Percentiles rank a stretch among this genome's conserved stretches.
phyloP scores from a whole-genome alignment of 2,329 filamentous ascomycete genomes.

The Hypoxylon sp. region DNA sequence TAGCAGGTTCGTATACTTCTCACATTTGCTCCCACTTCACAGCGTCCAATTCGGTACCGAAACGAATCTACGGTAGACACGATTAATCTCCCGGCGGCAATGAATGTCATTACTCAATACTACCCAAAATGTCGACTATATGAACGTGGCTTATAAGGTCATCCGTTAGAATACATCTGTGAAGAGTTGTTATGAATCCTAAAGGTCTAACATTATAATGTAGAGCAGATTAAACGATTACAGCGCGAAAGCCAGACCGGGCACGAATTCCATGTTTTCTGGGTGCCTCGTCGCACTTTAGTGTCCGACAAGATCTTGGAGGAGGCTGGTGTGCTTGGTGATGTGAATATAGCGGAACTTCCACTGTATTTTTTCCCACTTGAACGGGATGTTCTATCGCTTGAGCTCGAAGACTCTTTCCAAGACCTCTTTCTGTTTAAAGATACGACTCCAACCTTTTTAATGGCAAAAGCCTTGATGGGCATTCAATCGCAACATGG shows the following conservation, averaged over 20 bases:
- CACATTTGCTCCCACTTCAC: conserved; percentile 5
- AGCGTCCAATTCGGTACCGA: background rate
- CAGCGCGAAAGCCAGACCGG: conserved; percentile 87
- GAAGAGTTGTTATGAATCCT: too few relatives aligned
- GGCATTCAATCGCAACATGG: conserved; percentile 90
- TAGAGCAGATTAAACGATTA: conserved; percentile 90
- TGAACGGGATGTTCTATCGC: conserved; percentile 87
- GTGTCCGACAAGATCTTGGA: conserved; percentile 92
- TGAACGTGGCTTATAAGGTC: conserved; percentile 54
- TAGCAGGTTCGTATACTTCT: conserved; percentile 76
- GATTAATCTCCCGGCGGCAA: too few relatives aligned
- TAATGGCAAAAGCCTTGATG: conserved; percentile 93
- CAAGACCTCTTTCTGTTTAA: conserved; percentile 87
- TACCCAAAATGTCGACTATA: conserved; percentile 58
- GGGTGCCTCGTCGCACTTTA: conserved; percentile 90
- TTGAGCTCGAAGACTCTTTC: conserved; percentile 90
- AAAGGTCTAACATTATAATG: conserved; percentile 65
- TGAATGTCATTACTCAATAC: conserved; percentile 64
- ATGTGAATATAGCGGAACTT: conserved; percentile 87
- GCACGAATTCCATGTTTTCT: conserved; percentile 97
- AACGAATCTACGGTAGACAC: too few relatives aligned
- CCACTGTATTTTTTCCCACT: conserved; percentile 90
- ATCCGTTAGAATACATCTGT: conserved; percentile 41
- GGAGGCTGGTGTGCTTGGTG: conserved; percentile 90
- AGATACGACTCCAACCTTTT: conserved; percentile 88